A percentile compares a stretch with the other conserved stretches of the same genome.
Conservation (phyloP, 306 rosid species). For the Prinsepia uniflora region DNA sequence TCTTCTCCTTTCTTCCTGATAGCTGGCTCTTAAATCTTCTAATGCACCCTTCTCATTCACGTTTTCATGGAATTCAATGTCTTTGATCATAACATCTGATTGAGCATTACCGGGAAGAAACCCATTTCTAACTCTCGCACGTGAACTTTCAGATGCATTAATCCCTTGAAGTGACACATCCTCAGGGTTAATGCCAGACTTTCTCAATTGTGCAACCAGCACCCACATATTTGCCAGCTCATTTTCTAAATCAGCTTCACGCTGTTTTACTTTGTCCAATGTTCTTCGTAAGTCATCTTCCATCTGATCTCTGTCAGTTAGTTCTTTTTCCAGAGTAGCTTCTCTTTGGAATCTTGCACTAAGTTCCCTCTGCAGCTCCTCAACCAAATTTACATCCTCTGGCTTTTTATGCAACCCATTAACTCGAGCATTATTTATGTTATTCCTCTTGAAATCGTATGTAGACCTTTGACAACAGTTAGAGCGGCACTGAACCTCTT, state of each 20-base stretch:
- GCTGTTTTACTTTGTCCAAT: conserved; percentile 61
- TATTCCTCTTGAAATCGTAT: conserved; percentile 40
- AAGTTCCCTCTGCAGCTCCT: conserved; percentile 65
- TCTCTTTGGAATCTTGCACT: conserved; percentile 55
- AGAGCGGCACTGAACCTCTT: conserved; percentile 42
- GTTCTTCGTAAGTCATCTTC: conserved; percentile 51
- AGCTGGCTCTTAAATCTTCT: conserved; percentile 54
- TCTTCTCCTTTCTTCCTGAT: conserved; percentile 66
- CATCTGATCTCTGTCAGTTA: conserved; percentile 51
- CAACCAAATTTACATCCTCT: conserved; percentile 42
- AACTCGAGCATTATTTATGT: conserved; percentile 25
- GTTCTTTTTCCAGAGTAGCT: conserved; percentile 53
- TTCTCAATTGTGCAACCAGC: conserved; percentile 49
- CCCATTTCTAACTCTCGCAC: conserved; percentile 36
- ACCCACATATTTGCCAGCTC: conserved; percentile 70
- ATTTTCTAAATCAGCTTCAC: conserved; percentile 55
- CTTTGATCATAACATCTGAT: conserved; percentile 34
- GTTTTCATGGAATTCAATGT: conserved; percentile 29
- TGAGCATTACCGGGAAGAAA: conserved; percentile 30
- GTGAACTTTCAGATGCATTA: conserved; percentile 33
- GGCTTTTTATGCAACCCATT: conserved; percentile 33
- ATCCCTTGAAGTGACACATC: conserved; percentile 37
- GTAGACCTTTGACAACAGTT: conserved; percentile 40
- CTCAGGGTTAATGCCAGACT: conserved; percentile 37
- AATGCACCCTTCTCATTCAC: conserved; percentile 35